Base-by-base conservation (phyloP, 2,329 filamentous ascomycete species). In the Myriosclerotinia curreyana region DNA sequence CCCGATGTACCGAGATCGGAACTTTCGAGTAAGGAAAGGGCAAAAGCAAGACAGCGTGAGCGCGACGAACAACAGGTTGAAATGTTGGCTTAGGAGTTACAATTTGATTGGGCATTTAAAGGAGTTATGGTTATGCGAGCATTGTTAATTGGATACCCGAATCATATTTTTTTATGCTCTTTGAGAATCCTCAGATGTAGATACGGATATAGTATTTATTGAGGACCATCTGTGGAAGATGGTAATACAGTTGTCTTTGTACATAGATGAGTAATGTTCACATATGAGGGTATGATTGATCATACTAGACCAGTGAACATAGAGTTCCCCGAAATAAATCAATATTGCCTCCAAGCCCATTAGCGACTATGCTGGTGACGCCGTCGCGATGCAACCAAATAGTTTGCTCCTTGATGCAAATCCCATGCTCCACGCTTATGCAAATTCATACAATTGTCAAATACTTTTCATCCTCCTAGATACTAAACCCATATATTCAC, bases 1-100 rank as follows among this genome's bases (percentile, higher is more conserved):
- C 74, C 74, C 36, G 67, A 70, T 54, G 73, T 71, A 40, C 73
- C 74, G n/a, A 71, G 66, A 17, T 69, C 62, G 28, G 65, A 68
- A 55, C 62, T 71, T 28, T 67, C 64, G 22, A 62, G 49, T 31
- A 65, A 65, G 52, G 68, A 71, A 36, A 71, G 73, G 59, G 73
- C 69, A 6, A 71, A 71, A 50, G 69, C 67, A 7, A 70, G 70
- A 49, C 68, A 70, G 61, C 63, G 56, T 46, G 69, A 71, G 53
- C 64, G 65, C 46, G 70, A 73, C 17, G 68, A 71, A 51, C 64
- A 72, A 51, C 66, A 66, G 50, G 68, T 68, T 44, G 71, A 71
- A 50, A 74, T 75, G 69, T 64, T 74, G 63, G 73, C 73, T 51
- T 75, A 69, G 60, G 49, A 42, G 25, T 31, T 59, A 15, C 22